Conservation (phyloP, 163 green algal genomes). For the Picocystis sp. region DNA sequence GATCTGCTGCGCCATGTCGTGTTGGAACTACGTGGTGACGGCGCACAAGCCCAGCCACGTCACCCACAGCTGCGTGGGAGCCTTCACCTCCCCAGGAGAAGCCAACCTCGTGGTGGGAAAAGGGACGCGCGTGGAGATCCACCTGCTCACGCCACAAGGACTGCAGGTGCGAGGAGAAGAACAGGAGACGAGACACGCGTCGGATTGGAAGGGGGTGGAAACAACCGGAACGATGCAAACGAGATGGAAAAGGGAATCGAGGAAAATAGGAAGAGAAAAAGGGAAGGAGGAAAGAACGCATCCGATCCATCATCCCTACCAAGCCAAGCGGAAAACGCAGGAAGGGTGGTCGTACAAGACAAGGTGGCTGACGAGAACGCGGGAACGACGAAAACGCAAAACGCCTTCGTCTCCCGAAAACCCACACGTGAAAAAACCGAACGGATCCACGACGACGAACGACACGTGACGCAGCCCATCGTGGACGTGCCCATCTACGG, state of each 20-base stretch:
- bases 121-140: constrained; percentile 76
- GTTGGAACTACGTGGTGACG: constrained; percentile 71
- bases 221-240: no score
- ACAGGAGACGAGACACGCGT: neutral
- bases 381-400: no score
- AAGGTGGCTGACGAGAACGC: no score
- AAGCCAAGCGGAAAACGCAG: no score
- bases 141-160: constrained; percentile 56
- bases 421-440: neutral
- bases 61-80: constrained; percentile 56
- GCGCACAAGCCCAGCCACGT: constrained; percentile 83
- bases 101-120: constrained; percentile 87
- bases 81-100: constrained; percentile 62
- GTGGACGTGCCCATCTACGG: constrained; percentile 88
- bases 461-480: constrained; percentile 35
- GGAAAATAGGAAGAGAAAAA: no score
- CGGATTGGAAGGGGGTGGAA: neutral
- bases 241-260: no score
- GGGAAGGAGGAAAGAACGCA: no score
- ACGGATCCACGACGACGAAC: neutral
- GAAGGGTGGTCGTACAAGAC: no score
- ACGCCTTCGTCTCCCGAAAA: neutral
- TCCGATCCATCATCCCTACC: no score
- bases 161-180: constrained; percentile 37
- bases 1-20: neutral